These are phyloP conservation scores for Dictyostelium citrinum DNA, from an alignment of 78 protist species.

Conservation along the genomic window DNA sequence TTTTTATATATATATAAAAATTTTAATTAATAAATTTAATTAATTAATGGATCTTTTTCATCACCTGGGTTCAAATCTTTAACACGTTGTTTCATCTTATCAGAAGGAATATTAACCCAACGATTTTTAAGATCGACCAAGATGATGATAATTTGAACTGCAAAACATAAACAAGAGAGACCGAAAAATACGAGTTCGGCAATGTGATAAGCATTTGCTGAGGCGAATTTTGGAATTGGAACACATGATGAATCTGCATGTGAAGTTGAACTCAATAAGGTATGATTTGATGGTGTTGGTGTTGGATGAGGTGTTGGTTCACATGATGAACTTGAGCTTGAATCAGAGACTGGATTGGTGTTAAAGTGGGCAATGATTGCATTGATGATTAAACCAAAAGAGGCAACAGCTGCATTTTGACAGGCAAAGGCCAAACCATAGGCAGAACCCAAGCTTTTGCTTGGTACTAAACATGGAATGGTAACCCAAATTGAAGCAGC, in stretches of 20 bases:
- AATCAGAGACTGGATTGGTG: not conserved
- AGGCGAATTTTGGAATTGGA: not conserved
- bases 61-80: not conserved
- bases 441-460: constrained; percentile 55
- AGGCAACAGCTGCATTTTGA: constrained; percentile 70
- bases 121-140: constrained; percentile 19
- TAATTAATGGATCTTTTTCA: not conserved
- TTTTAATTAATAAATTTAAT: not conserved
- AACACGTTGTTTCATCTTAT: constrained; percentile 24
- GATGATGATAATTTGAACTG: not conserved
- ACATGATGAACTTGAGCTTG: not conserved
- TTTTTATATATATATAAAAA: not conserved
- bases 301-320: not conserved
- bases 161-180: constrained; percentile 12
- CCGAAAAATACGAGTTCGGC: constrained; percentile 18
- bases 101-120: constrained; percentile 47
- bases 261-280: not conserved
- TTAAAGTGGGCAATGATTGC: constrained; percentile 19
- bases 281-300: not conserved
- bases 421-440: constrained; percentile 76
- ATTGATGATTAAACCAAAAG: not conserved
- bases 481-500: constrained; percentile 71
- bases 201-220: not conserved
- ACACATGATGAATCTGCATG: not conserved
- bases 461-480: constrained; percentile 56